Evolutionary conservation across 164 flowering plant genomes (phyloP), one percentile per base, ranked within the genome.

Genomic region (Liquidambar formosana): DNA sequence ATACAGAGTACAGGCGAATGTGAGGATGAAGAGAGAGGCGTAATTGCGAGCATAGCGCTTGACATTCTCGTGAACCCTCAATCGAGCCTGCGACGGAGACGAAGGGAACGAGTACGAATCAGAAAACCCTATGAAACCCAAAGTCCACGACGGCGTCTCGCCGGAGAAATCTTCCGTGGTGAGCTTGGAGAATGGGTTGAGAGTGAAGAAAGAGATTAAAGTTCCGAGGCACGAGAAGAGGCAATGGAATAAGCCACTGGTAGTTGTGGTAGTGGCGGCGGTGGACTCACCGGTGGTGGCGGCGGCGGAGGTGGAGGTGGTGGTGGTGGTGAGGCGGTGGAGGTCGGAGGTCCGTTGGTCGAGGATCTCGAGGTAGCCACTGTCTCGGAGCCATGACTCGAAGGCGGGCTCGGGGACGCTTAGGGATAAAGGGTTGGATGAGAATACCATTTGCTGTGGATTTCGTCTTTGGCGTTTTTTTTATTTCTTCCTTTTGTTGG

Each of bases 371-470:
- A 92, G 96, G 80, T 90, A 90, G 79, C 93, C 93, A 53, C 76
- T 73, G 75, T 92, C 97, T n/a, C 96, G 94, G 57, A 92, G 94
- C 98, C 98, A 94, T 47, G 98, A 76, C 66, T 93, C 98, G 86
- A 93, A 91, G 23, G 85, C 88, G 0, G 88, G 75, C 48, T 89
- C 97, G 0, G 97, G 87, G n/a, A 93, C 88, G 88, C 87, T 88
- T 18, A 91, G 85, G 15, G 98, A 83, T 67, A 93, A 79, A 6
- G 98, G 98, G 75, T 93, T 91, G 18, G 91, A 66, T 4, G 82
- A 59, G 84, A 93, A 91, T 0, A 66, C 87, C 94, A 88, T 88
- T 41, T 47, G 44, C 10, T 51, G 57, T 27, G 19, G 47, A 28
- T 27, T 27, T 27, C 62, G 62, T 57, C 23, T 5, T 47, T 47